phyloP scores from a whole-genome alignment of 164 flowering plant species.

The Warburgia ugandensis region DNA sequence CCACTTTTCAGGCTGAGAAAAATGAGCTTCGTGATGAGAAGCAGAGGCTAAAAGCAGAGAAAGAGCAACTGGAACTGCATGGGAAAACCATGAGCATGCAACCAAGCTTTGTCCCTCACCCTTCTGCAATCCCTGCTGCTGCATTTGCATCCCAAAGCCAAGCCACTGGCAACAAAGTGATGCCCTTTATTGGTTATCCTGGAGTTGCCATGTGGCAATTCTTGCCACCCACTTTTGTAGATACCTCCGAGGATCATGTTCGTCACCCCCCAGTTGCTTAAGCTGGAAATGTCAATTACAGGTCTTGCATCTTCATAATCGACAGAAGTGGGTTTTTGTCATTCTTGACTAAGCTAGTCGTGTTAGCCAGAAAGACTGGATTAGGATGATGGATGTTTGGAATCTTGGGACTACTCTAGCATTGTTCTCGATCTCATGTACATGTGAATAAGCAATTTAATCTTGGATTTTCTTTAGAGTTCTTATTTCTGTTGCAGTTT shows the following conservation, averaged over 20 bases:
- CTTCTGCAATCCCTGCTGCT: conserved; percentile 52
- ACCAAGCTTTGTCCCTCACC: conserved; percentile 57
- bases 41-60: conserved; percentile 73
- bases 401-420: conserved; percentile 3
- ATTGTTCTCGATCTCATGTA: conserved; percentile 13
- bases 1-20: conserved; percentile 53
- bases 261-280: conserved; percentile 94
- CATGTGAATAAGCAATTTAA: conserved; percentile 19
- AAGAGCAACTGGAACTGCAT: conserved; percentile 80
- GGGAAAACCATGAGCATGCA: conserved; percentile 50
- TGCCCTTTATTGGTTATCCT: conserved; percentile 73
- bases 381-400: conserved; percentile 8
- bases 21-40: conserved; percentile 94
- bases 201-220: conserved; percentile 97
- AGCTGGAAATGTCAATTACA: conserved; percentile 11
- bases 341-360: conserved; percentile 6
- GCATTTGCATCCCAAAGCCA: conserved; percentile 67
- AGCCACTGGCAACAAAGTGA: conserved; percentile 57
- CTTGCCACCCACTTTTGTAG: conserved; percentile 93
- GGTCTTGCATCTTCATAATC: conserved; percentile 7
- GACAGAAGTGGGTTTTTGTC: conserved; percentile 1
- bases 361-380: conserved; percentile 9
- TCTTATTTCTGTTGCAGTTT: neutral
- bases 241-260: conserved; percentile 89
- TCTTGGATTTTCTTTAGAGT: neutral